These are phyloP conservation scores for Curvularia sp. DNA, from an alignment of 2,329 filamentous ascomycete species.

Conservation along the genomic window DNA sequence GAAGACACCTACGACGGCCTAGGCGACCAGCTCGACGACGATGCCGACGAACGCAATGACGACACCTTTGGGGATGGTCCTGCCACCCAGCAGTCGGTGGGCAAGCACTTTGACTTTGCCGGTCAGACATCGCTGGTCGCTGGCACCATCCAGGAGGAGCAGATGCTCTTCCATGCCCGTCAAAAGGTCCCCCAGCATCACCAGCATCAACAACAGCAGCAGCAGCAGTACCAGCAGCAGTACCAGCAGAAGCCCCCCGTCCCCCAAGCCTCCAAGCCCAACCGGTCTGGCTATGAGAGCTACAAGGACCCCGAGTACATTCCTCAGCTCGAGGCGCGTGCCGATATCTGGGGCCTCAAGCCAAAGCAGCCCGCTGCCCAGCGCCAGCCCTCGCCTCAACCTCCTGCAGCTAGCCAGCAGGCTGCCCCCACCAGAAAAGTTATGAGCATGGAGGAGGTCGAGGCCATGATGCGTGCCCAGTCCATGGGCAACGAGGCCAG, in stretches of 20 bases:
- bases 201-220: constrained; percentile 35
- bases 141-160: constrained; percentile 87
- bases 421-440: constrained; percentile 68
- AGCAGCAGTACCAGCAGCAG: neutral
- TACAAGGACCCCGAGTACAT: constrained; percentile 85
- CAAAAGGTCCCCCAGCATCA: constrained; percentile 59
- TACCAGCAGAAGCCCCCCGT: constrained; percentile 50
- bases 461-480: constrained; percentile 85
- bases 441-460: constrained; percentile 96
- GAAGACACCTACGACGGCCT: constrained; percentile 98
- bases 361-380: constrained; percentile 61
- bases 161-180: constrained; percentile 80
- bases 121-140: constrained; percentile 88
- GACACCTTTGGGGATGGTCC: constrained; percentile 77
- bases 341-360: constrained; percentile 86
- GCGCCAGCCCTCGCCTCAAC: constrained; percentile 37
- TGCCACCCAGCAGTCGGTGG: constrained; percentile 63
- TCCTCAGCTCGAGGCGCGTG: constrained; percentile 89
- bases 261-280: constrained; percentile 63
- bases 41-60: constrained; percentile 93
- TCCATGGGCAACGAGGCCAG: constrained; percentile 51
- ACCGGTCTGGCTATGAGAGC: constrained; percentile 86
- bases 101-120: constrained; percentile 97
- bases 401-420: constrained; percentile 26
- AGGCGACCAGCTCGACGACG: constrained; percentile 87